Base-by-base conservation (phyloP, 2,329 filamentous ascomycete species). In the Neurospora crassa region DNA sequence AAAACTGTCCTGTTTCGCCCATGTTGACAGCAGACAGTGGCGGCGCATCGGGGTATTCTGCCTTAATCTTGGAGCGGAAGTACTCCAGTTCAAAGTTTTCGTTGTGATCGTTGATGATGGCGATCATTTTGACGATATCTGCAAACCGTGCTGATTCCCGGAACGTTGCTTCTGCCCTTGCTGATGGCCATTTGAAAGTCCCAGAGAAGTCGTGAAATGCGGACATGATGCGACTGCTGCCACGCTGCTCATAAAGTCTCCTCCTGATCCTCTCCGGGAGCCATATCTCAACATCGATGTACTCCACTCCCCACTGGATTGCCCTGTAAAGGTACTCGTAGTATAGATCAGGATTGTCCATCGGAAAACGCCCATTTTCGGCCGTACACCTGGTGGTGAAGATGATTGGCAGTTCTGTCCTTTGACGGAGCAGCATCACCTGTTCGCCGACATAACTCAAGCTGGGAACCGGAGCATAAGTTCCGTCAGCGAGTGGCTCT, bases 1-100 rank as follows among this genome's bases (percentile, higher is more conserved):
- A 96, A 68, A 96, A 88, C 78, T 96, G 93, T 12, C 93, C 93
- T n/a, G 89, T 88, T 76, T 92, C 90, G 37, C 92, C 92, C 92
- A 96, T 96, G 79, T 96, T 96, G 75, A 96, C 88, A 7, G 91
- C 92, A 1, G 92, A 96, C 42, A 97, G 84, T 0, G 92, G 91
- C 11, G 92, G 92, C 10, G 86, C 85, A 73, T 90, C 85, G 0
- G 91, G 87, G 74, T 91, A 90, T 73, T 91, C 88, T 40, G 87
- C 83, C 77, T 89, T 89, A 78, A 96, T 90, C 74, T 89, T 87
- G 12, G 92, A 93, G 40, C 93, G 90, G 81, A 97, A 96, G 80
- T 94, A 94, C 80, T 96, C 93, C 42, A 96, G 86, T 81, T 96
- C 92, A 78, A 96, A 96, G 80, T 96, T 96, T 76, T 94, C 92